phyloP scores from a whole-genome alignment of 129 eudicot species.

The Erigeron canadensis region DNA sequence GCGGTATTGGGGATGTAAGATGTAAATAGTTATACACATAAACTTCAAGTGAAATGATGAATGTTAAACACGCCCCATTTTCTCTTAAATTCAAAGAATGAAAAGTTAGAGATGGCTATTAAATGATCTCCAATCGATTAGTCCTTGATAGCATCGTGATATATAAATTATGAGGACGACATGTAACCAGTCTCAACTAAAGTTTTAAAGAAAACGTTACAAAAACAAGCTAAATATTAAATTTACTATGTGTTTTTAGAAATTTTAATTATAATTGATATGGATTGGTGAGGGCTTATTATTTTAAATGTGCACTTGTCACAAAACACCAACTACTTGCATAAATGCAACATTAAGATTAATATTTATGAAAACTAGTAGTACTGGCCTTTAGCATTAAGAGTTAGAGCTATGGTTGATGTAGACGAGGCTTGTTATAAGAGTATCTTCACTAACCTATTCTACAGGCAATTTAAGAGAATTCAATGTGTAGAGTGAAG shows the following conservation, averaged over 20 bases:
- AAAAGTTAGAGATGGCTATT: constrained; percentile 11
- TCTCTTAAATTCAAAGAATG: constrained; percentile 16
- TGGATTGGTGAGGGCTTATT: constrained; percentile 4
- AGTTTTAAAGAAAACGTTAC: constrained; percentile 2
- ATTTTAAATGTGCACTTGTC: constrained; percentile 14
- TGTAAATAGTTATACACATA: no score
- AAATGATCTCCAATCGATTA: not conserved
- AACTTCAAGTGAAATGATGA: not conserved
- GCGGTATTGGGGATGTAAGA: no score
- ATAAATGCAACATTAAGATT: constrained; percentile 14
- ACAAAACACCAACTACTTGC: constrained; percentile 7
- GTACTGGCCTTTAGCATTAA: constrained; percentile 12
- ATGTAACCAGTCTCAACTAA: not conserved
- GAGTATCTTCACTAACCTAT: constrained; percentile 5
- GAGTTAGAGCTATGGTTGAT: constrained; percentile 16
- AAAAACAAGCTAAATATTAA: not conserved
- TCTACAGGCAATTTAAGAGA: constrained; percentile 16
- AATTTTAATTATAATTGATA: not conserved
- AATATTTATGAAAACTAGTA: constrained; percentile 7
- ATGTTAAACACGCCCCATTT: not conserved
- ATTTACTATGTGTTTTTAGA: not conserved
- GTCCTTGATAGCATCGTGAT: not conserved
- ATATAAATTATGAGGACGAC: not conserved
- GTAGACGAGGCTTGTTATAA: constrained; percentile 19
- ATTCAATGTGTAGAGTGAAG: not conserved